phyloP scores from a whole-genome alignment of 352 stramenopile species.

The Phytophthora fragariae region DNA sequence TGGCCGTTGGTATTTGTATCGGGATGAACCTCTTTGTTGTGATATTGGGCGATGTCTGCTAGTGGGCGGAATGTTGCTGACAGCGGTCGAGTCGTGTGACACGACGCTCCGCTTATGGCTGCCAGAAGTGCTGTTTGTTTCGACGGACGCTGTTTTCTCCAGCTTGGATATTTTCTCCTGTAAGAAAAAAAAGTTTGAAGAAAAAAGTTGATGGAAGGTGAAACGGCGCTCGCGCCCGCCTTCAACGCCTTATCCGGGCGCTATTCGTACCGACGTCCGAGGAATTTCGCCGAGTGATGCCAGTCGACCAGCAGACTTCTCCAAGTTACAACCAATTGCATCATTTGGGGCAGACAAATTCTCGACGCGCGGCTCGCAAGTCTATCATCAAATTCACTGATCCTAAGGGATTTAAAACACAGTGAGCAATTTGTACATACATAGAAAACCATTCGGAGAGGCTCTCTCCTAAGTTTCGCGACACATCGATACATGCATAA shows the following conservation, averaged over 20 bases:
- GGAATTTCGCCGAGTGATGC: neutral
- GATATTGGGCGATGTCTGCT: neutral
- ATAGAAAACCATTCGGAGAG: neutral
- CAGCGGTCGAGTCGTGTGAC: neutral
- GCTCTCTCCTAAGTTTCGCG: neutral
- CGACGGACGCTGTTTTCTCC: neutral
- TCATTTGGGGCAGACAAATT: neutral
- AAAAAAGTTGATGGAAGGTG: neutral
- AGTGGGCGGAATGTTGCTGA: neutral
- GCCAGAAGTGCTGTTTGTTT: neutral
- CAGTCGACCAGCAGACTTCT: neutral
- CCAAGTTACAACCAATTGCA: neutral
- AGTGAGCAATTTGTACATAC: neutral
- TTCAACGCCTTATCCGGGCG: constrained; percentile 14
- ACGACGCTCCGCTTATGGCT: neutral
- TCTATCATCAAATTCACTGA: too few relatives aligned
- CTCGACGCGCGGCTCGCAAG: too few relatives aligned
- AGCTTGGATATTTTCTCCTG: neutral
- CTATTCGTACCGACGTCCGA: neutral
- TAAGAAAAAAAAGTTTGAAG: neutral
- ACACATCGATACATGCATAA: too few relatives aligned
- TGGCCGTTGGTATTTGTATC: constrained; percentile 4
- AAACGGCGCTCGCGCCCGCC: neutral
- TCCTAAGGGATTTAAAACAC: too few relatives aligned
- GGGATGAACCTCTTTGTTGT: neutral